phyloP scores from a whole-genome alignment of 495 filamentous ascomycete species.

The Penicillium malachiteum region DNA sequence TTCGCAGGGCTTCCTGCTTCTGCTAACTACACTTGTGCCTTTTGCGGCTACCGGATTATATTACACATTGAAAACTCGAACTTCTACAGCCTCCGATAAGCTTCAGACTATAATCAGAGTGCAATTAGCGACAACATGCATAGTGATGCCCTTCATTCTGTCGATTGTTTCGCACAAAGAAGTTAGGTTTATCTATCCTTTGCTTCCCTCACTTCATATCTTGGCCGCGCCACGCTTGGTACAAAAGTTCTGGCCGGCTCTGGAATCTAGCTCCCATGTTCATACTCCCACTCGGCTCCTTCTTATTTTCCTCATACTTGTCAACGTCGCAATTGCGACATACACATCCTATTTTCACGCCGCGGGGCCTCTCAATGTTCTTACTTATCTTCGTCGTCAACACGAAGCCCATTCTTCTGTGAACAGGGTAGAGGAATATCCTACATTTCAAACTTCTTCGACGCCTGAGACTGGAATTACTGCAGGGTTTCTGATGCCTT shows the following conservation, averaged over 20 bases:
- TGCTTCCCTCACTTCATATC: conserved; percentile 82
- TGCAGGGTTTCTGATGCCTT: conserved; percentile 92
- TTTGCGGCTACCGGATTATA: conserved; percentile 69
- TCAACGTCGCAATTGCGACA: conserved; percentile 68
- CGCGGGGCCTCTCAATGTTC: conserved; percentile 68
- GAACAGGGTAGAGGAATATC: not conserved
- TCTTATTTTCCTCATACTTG: conserved; percentile 56
- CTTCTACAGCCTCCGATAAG: conserved; percentile 24
- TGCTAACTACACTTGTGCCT: conserved; percentile 80
- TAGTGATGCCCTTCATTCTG: conserved; percentile 61
- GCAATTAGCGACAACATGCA: conserved; percentile 60
- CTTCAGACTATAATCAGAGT: conserved; percentile 38
- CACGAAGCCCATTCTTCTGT: conserved; percentile 43
- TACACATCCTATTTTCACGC: conserved; percentile 80
- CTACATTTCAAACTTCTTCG: not conserved
- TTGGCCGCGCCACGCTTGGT: conserved; percentile 67
- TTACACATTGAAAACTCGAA: conserved; percentile 38
- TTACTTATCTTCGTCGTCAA: conserved; percentile 70
- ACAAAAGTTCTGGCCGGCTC: conserved; percentile 59
- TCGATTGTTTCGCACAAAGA: conserved; percentile 93
- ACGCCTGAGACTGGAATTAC: conserved; percentile 46
- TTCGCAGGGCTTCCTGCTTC: conserved; percentile 82
- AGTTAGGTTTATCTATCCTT: conserved; percentile 93
- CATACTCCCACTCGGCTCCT: conserved; percentile 44
- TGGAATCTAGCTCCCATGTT: conserved; percentile 30